Evolutionary conservation across 75 land plant species (phyloP), one percentile per base, ranked within the genome.

Genomic region (Adiantum capillusveneris): DNA sequence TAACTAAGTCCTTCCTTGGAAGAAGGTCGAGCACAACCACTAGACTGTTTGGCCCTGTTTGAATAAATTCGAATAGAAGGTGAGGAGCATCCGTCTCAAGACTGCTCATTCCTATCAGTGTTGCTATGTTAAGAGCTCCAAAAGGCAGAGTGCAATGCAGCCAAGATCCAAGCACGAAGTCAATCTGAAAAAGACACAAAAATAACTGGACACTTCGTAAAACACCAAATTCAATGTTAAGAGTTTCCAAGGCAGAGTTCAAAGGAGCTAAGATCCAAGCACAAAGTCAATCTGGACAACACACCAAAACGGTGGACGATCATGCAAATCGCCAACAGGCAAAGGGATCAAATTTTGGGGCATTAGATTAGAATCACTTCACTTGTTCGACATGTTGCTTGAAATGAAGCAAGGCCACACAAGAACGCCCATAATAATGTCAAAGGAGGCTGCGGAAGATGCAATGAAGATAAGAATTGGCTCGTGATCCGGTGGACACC

Each of bases 1-100:
- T 71, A 44, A 80, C 84, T 19, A 87, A 80, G 65, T 87, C 92
- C 61, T 73, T 81, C 22, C 92, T 63, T 0, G 92, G 92, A 16
- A 80, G 74, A 26, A 84, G 53, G 54, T 87, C 92, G 17, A 87
- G 70, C 34, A 84, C 29, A 51, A 87, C 62, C 21, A 81, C 50
- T 14, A 85, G 66, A 1, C 77, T 65, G 29, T 54, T 78, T 25
- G 78, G 67, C 54, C 82, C 67, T 73, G 60, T 79, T 52, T 73
- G 82, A 50, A 87, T 87, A 24, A 87, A 59, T 53, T 87, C 92
- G 16, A 87, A 52, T 9, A 81, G 60, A 44, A 87, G 72, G 34
- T 81, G 81, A 16, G 92, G 92, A 11, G 89, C 79, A 63, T 78
- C 85, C 0, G 82, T 87, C 16, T 71, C 49, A 29, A 63, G 0